Base-by-base conservation (phyloP, 1,284 basidiomycete species). In the Sparassis latifolia region DNA sequence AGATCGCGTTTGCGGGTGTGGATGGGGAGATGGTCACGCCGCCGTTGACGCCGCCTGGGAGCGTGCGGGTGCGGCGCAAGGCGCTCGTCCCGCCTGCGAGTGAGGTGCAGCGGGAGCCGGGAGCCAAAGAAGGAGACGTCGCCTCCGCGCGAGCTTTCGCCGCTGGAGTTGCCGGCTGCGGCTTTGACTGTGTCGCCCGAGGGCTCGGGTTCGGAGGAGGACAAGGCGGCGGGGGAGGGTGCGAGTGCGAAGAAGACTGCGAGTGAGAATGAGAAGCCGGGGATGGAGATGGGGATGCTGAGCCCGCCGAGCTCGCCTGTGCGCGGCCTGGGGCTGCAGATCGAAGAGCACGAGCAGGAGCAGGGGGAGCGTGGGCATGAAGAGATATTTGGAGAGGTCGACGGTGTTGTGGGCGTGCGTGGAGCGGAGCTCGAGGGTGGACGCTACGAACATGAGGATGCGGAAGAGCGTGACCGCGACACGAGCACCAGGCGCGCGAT, bases 21-120 rank as follows among this genome's bases (percentile, higher is more conserved):
- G 20, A 50, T 33, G 41, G 47, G 45, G 45, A 46, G 10, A 56
- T 58, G 52, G 55, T 55, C 27, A 62, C 63, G 10, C 68, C 69
- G 35, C 67, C 67, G 2, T 52, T 64, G 41, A 61, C 62, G 30
- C 61, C 60, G 20, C 60, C 62, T 27, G 9, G 20, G 10, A 56
- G 54, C 38, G 53, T 55, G 35, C 55, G 53, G 32, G 41, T 44
- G 33, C 50, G 60, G 43, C 57, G 57, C 43, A 51, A 54, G 29
- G 58, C 54, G 33, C 42, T 61, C 9, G 58, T 58, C 0, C 44
- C 52, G 10, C 58, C 55, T n/a, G 48, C 52, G 5, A 47, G 52
- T 5, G 48, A 48, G 38, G 41, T 52, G 3, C 47, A 50, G 42
- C 6, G 31, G 29, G 41, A 42, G 29, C 37, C 50, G 30, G 42